Evolutionary conservation across 2,329 filamentous ascomycete species (phyloP).

Genomic region (Pseudomassariella vexata): DNA sequence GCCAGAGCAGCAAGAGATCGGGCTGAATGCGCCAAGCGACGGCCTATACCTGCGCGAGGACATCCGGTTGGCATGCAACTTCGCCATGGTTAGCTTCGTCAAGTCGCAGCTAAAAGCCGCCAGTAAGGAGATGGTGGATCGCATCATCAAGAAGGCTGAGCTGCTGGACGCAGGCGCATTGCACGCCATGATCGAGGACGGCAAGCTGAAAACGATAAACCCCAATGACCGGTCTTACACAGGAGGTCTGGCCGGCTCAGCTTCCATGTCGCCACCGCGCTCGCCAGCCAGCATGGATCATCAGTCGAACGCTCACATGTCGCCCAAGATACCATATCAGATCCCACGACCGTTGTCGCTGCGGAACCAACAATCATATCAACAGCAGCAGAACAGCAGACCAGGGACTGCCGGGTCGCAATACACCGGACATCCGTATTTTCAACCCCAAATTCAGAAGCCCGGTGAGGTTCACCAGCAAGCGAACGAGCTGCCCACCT

Average conservation of each 20-base stretch:
- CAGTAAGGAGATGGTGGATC: constrained; percentile 60
- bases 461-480: constrained; percentile 15
- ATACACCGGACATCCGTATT: constrained; percentile 10
- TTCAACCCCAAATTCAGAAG: constrained; percentile 17
- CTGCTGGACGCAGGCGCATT: constrained; percentile 60
- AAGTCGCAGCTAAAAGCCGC: constrained; percentile 62
- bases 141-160: constrained; percentile 67
- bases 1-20: constrained; percentile 56
- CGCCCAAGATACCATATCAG: constrained; percentile 31
- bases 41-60: constrained; percentile 65
- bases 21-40: constrained; percentile 56
- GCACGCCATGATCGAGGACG: constrained; percentile 62
- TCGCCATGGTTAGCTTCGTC: constrained; percentile 59
- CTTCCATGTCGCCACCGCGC: constrained; percentile 18
- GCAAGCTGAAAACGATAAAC: constrained; percentile 54
- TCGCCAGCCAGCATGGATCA: constrained; percentile 17
- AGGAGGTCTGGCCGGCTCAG: constrained; percentile 12
- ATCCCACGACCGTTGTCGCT: constrained; percentile 32
- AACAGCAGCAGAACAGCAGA: constrained; percentile 22
- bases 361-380: constrained; percentile 3
- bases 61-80: constrained; percentile 65
- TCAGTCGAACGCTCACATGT: constrained; percentile 18
- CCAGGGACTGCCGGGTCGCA: constrained; percentile 26
- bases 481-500: constrained; percentile 35
- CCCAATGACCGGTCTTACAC: constrained; percentile 29